A percentile compares a stretch with the other conserved stretches of the same genome.
Evolutionary conservation across 768 basidiomycete genomes (phyloP).

Genomic region (Russula sp.): DNA sequence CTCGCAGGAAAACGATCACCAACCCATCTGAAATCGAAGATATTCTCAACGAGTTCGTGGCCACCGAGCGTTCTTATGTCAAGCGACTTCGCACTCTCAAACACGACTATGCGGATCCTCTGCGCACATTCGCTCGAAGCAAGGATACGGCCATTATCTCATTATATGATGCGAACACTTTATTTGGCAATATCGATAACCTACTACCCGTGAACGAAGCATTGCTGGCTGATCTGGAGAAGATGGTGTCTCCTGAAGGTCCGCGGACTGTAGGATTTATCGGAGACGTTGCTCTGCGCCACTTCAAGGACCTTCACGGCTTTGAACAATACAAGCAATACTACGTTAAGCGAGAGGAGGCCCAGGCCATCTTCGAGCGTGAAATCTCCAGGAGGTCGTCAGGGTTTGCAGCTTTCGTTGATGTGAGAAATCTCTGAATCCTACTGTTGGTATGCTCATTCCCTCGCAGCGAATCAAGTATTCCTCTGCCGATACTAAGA

Average conservation of each 20-base stretch:
- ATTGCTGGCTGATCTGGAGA: slow-evolving; percentile 80
- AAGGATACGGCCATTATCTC: slow-evolving; percentile 87
- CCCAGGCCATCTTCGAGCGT: slow-evolving; percentile 81
- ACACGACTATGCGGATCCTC: slow-evolving; percentile 84
- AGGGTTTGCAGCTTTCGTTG: slow-evolving; percentile 81
- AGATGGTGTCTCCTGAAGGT: slow-evolving; percentile 65
- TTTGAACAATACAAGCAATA: slow-evolving; percentile 93
- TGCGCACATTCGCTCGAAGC: slow-evolving; percentile 79
- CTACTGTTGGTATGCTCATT: slow-evolving; percentile 6
- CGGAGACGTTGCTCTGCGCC: slow-evolving; percentile 81
- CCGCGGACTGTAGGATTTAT: slow-evolving; percentile 56
- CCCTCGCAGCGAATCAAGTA: slow-evolving; percentile 78
- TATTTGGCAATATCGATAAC: slow-evolving; percentile 93
- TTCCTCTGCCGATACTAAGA: slow-evolving; percentile 64
- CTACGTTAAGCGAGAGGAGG: slow-evolving; percentile 90
- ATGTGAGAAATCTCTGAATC: slow-evolving; percentile 50
- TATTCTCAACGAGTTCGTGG: slow-evolving; percentile 80
- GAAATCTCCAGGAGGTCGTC: slow-evolving; percentile 78
- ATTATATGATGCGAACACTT: slow-evolving; percentile 84
- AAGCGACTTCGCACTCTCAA: slow-evolving; percentile 79
- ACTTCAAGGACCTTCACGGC: slow-evolving; percentile 79
- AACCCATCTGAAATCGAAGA: slow-evolving; percentile 65
- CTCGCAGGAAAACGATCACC: slow-evolving; percentile 56
- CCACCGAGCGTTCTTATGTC: slow-evolving; percentile 88
- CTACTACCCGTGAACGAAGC: slow-evolving; percentile 86